Conservation (phyloP, 352 stramenopile species). For the Hyaloperonospora arabidopsidis region DNA sequence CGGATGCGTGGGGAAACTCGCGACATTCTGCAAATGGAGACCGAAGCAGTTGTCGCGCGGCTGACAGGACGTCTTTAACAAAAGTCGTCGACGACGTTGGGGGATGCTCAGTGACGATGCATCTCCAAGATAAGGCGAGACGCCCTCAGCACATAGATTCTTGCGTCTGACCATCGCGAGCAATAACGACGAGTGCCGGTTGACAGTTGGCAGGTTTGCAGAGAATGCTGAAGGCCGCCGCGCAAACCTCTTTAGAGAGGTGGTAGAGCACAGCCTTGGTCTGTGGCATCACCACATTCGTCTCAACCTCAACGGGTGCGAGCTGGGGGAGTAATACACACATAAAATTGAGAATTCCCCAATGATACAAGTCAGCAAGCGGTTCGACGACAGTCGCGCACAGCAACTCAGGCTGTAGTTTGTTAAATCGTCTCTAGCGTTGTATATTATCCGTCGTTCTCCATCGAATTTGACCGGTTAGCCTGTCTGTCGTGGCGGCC, state of each 20-base stretch:
- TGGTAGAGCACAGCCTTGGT: neutral
- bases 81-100: neutral
- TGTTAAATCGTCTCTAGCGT: neutral
- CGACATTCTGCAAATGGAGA: neutral
- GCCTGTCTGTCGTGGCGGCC: neutral
- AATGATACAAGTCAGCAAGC: neutral
- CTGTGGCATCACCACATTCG: neutral
- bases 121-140: neutral
- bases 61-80: neutral
- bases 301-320: neutral
- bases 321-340: neutral
- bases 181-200: neutral
- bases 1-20: neutral
- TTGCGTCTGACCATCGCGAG: neutral
- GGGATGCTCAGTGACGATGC: neutral
- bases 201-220: neutral
- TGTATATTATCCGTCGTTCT: neutral
- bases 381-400: neutral
- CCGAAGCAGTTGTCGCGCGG: neutral
- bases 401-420: neutral
- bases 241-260: neutral
- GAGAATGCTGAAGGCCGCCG: neutral
- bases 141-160: neutral
- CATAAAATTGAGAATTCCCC: neutral
- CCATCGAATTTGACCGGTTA: neutral